These are phyloP conservation scores for Bathelium albidoporum DNA, from an alignment of 495 filamentous ascomycete genomes.

Conservation along the genomic window DNA sequence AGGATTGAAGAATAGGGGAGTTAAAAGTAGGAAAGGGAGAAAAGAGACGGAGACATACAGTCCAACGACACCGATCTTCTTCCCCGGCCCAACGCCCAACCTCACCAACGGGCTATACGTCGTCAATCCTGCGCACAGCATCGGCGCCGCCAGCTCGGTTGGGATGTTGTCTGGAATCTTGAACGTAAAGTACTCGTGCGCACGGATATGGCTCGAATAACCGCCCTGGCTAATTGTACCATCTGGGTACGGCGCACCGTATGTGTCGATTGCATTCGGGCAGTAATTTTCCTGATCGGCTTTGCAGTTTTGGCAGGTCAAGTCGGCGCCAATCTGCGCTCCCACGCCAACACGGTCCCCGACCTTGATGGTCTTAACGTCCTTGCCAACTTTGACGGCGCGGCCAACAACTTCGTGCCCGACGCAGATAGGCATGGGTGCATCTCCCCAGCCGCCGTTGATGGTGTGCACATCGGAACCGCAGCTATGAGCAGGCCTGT, in stretches of 20 bases:
- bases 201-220: slow-evolving; percentile 59
- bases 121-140: slow-evolving; percentile 84
- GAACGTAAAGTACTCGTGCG: slow-evolving; percentile 69
- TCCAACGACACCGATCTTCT: slow-evolving; percentile 71
- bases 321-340: slow-evolving; percentile 63
- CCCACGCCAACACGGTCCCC: slow-evolving; percentile 75
- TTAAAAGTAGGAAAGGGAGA: neutral
- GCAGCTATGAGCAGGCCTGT: slow-evolving; percentile 38
- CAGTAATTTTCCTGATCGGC: slow-evolving; percentile 74
- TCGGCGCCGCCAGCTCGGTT: slow-evolving; percentile 61
- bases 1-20: neutral
- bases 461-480: slow-evolving; percentile 69
- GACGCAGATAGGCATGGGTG: slow-evolving; percentile 57
- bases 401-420: slow-evolving; percentile 65
- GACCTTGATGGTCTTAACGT: slow-evolving; percentile 54
- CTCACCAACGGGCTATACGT: slow-evolving; percentile 68
- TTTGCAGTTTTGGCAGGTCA: slow-evolving; percentile 58
- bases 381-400: slow-evolving; percentile 58
- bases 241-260: slow-evolving; percentile 54
- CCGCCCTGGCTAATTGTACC: slow-evolving; percentile 55
- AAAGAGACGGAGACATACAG: slow-evolving; percentile 30
- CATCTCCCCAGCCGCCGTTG: slow-evolving; percentile 62
- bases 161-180: slow-evolving; percentile 67
- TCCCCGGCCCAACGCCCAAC: slow-evolving; percentile 63
- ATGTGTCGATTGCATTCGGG: slow-evolving; percentile 56